Conservation (phyloP, 345 rosid species). For the Excoecaria agallocha region DNA sequence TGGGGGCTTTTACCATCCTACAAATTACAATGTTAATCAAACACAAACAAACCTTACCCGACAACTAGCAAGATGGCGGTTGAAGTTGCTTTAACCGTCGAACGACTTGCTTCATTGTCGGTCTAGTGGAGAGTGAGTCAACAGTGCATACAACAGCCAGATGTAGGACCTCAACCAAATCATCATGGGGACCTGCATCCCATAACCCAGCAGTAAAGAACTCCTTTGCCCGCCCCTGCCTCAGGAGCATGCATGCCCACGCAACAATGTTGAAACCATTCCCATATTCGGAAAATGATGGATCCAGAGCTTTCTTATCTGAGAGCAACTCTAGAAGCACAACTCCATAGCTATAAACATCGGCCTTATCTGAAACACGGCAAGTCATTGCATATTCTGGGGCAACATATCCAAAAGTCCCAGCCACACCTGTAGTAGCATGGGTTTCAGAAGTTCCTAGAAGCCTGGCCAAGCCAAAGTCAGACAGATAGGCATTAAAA, state of each 20-base stretch:
- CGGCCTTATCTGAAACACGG: slow-evolving; percentile 95
- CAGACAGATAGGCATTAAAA: slow-evolving; percentile 76
- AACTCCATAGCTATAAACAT: slow-evolving; percentile 93
- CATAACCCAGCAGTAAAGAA: slow-evolving; percentile 52
- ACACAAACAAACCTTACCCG: not conserved
- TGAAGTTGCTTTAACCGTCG: slow-evolving; percentile 42
- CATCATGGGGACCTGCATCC: slow-evolving; percentile 56
- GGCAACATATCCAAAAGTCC: slow-evolving; percentile 92
- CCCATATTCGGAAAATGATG: slow-evolving; percentile 79
- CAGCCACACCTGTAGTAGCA: slow-evolving; percentile 95
- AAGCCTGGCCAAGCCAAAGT: slow-evolving; percentile 88
- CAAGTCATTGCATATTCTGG: slow-evolving; percentile 98
- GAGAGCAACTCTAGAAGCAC: slow-evolving; percentile 85
- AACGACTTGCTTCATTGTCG: slow-evolving; percentile 57
- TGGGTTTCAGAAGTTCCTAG: slow-evolving; percentile 89
- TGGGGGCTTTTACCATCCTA: slow-evolving; percentile 23
- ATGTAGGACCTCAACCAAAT: slow-evolving; percentile 60
- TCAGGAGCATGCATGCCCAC: slow-evolving; percentile 84
- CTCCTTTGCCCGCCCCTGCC: slow-evolving; percentile 78
- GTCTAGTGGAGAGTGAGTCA: slow-evolving; percentile 53
- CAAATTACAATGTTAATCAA: slow-evolving; percentile 28
- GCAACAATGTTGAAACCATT: slow-evolving; percentile 92
- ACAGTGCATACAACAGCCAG: slow-evolving; percentile 56
- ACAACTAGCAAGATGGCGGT: slow-evolving; percentile 43
- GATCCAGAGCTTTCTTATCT: slow-evolving; percentile 83